These are phyloP conservation scores for Erucastrum elatum DNA, from an alignment of 345 rosid genomes.

Conservation along the genomic window DNA sequence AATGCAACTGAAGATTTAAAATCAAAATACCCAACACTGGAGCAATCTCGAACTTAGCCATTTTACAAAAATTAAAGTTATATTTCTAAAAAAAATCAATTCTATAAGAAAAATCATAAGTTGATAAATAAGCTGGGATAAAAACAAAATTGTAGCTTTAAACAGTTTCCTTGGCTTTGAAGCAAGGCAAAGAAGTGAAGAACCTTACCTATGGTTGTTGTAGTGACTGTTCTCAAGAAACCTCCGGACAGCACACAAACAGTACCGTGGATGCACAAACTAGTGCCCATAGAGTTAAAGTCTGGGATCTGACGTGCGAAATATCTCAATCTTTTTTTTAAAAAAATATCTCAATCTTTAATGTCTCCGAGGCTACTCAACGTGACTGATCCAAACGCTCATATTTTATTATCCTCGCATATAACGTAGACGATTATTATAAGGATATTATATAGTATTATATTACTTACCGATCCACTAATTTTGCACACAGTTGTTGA, in stretches of 20 bases:
- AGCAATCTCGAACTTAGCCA: conserved; percentile 2
- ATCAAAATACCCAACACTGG: background rate
- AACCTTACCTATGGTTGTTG: background rate
- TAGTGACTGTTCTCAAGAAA: background rate
- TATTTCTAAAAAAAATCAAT: too few relatives aligned
- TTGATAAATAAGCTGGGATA: background rate
- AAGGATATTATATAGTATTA: background rate
- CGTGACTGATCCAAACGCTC: too few relatives aligned
- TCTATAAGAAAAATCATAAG: background rate
- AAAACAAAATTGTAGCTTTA: background rate
- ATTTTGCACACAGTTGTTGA: background rate
- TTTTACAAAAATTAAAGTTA: too few relatives aligned
- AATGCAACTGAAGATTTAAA: background rate
- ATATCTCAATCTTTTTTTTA: background rate
- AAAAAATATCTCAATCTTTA: background rate
- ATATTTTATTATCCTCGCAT: background rate
- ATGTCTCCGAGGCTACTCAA: too few relatives aligned
- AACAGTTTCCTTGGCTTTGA: background rate
- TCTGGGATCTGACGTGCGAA: background rate
- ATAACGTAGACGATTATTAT: background rate
- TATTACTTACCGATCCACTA: background rate
- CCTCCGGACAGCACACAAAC: too few relatives aligned
- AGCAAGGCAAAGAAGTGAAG: background rate
- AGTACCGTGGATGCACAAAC: background rate
- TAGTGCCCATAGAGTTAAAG: background rate